These are phyloP conservation scores for Colletotrichum australisinense DNA, from an alignment of 2,329 filamentous ascomycete species.

Conservation along the genomic window DNA sequence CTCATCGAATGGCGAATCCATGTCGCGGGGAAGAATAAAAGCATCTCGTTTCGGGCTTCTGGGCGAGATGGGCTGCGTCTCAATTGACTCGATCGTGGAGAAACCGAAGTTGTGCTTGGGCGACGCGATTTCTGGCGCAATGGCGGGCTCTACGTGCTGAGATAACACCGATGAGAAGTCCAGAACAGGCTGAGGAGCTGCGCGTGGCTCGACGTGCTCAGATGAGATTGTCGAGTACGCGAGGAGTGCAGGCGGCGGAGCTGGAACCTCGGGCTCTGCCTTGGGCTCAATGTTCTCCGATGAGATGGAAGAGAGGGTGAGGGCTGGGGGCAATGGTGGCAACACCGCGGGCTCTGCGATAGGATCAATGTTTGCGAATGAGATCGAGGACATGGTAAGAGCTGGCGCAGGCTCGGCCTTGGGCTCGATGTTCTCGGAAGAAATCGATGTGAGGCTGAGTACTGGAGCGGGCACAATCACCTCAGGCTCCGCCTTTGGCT, in stretches of 20 bases:
- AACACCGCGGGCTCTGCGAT: slow-evolving; percentile 48
- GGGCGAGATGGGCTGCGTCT: slow-evolving; percentile 58
- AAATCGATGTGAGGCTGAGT: slow-evolving; percentile 49
- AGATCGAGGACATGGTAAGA: slow-evolving; percentile 45
- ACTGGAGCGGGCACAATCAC: slow-evolving; percentile 42
- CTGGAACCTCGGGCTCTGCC: slow-evolving; percentile 43
- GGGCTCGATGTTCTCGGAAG: slow-evolving; percentile 47
- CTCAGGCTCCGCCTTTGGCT: slow-evolving; percentile 49
- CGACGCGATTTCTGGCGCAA: slow-evolving; percentile 38
- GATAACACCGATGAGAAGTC: slow-evolving; percentile 50
- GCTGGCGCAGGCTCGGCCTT: slow-evolving; percentile 44
- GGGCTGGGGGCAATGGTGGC: slow-evolving; percentile 45
- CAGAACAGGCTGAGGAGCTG: slow-evolving; percentile 43
- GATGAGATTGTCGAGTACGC: slow-evolving; percentile 54
- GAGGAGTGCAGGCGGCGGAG: slow-evolving; percentile 40
- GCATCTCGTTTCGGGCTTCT: slow-evolving; percentile 66
- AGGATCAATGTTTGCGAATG: slow-evolving; percentile 55
- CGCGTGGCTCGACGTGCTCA: slow-evolving; percentile 53
- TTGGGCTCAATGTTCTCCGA: slow-evolving; percentile 47
- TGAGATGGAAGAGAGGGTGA: slow-evolving; percentile 48
- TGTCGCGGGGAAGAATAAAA: slow-evolving; percentile 66
- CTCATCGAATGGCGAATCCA: slow-evolving; percentile 44
- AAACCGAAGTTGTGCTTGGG: slow-evolving; percentile 51
- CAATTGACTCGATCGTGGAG: slow-evolving; percentile 57
- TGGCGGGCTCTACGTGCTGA: slow-evolving; percentile 53